These are phyloP conservation scores for Lathyrus oleraceus DNA, from an alignment of 306 rosid genomes.

Conservation along the genomic window DNA sequence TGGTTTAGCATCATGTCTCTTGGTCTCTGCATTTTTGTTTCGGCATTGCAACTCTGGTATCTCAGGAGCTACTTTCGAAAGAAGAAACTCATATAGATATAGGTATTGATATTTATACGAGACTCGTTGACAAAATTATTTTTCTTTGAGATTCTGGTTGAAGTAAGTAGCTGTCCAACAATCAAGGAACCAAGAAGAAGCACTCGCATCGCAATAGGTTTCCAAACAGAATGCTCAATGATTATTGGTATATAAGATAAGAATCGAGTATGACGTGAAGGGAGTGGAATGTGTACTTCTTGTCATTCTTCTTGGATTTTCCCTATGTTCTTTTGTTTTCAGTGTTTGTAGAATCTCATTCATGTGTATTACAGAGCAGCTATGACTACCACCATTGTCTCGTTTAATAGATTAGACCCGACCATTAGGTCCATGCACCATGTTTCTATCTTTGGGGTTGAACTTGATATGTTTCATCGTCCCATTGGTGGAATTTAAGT, in stretches of 20 bases:
- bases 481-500: too few relatives aligned
- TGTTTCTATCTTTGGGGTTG: too few relatives aligned
- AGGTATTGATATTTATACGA: slow-evolving; percentile 13
- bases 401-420: too few relatives aligned
- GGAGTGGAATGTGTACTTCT: background rate
- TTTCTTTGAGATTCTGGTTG: background rate
- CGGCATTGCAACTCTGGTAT: slow-evolving; percentile 45
- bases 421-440: too few relatives aligned
- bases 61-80: slow-evolving; percentile 45
- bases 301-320: background rate
- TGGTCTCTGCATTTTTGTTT: slow-evolving; percentile 46
- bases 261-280: background rate
- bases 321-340: background rate
- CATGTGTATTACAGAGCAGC: background rate
- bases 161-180: background rate
- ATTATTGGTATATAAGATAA: too few relatives aligned
- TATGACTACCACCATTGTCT: background rate
- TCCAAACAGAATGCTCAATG: too few relatives aligned
- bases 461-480: too few relatives aligned
- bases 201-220: background rate
- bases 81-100: slow-evolving; percentile 69
- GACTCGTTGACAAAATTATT: background rate
- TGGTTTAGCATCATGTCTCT: slow-evolving; percentile 55
- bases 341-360: background rate
- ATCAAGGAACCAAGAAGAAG: background rate